Base-by-base conservation (phyloP, 768 basidiomycete genomes). In the Dentipellis sp. region DNA sequence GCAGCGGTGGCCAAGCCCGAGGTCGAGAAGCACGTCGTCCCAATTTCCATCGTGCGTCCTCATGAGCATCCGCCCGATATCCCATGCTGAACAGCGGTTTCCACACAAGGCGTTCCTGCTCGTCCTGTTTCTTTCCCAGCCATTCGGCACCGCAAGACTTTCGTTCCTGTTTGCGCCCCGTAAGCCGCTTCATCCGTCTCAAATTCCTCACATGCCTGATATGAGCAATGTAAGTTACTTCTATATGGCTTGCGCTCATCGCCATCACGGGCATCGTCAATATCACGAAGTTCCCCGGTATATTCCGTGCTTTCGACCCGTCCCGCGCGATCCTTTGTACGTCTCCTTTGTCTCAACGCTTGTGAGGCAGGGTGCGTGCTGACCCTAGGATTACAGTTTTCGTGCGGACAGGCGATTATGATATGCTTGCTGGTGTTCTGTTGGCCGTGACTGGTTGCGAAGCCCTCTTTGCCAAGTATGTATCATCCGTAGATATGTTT, bases 401-500 rank as follows among this genome's bases (percentile, higher is more conserved):
- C 57, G 81, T 86, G 1, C 76, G 84, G 11, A 87, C 84, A 1
- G 71, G 68, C 53, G 67, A 85, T 56, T 87, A 80, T 57, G 81
- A 82, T 57, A 65, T 79, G 5, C 75, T 88, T 0, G 74, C 81
- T 8, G 86, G 84, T 36, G 75, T 88, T 1, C 69, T 88, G 6
- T 76, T 88, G 1, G 77, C 80, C 1, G 59, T 87, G n/a, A 88
- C 86, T 0, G 86, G 86, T 0, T 82, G 78, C 61, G 85, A 87
- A 64, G 83, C 82, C 1, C 69, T 84, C 49, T 84, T 84, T 66
- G 83, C 84, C 11, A 84, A 84, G 82, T 83, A 49, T 29, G 76
- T 69, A 21, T 8, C 29, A 3, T 11, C 19, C 22, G 10, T 50
- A 22, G 8, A 35, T 50, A 11, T 22, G 21, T 17, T 45, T n/a